Evolutionary conservation across 108 stramenopile genomes (phyloP).

Genomic region (Chaetoceros muelleri): DNA sequence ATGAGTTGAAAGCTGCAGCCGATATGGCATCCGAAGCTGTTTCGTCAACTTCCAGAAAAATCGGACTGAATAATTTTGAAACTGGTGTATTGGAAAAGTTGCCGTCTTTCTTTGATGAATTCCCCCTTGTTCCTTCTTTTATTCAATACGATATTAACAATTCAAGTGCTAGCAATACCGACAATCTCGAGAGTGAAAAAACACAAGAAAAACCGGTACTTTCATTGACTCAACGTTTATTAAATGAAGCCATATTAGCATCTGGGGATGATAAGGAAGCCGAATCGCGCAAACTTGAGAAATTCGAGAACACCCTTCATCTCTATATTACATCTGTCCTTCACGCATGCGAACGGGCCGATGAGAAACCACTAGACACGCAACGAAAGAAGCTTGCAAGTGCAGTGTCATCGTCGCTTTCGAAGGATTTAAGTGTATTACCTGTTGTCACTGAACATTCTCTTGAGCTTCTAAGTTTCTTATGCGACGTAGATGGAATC

Average conservation of each 20-base stretch:
- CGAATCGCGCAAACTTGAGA: conserved; percentile 4
- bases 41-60: neutral
- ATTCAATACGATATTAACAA: conserved; percentile 31
- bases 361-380: conserved; percentile 51
- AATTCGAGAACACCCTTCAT: conserved; percentile 52
- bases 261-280: conserved; percentile 2
- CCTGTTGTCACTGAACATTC: conserved; percentile 45
- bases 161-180: conserved; percentile 13
- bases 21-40: conserved; percentile 41
- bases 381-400: conserved; percentile 50
- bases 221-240: conserved; percentile 1
- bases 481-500: conserved; percentile 75
- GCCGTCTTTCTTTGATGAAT: conserved; percentile 23
- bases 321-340: conserved; percentile 48
- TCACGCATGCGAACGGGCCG: conserved; percentile 43
- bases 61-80: neutral
- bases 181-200: conserved; percentile 2
- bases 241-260: conserved; percentile 11
- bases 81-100: conserved; percentile 15
- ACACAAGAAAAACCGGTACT: conserved; percentile 4
- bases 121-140: conserved; percentile 65
- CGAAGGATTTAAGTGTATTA: conserved; percentile 34
- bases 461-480: conserved; percentile 39
- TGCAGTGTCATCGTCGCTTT: conserved; percentile 27
- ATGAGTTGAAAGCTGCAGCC: conserved; percentile 26